These are phyloP conservation scores for Aspergillus niger DNA, from an alignment of 2,329 filamentous ascomycete genomes.

Conservation along the genomic window DNA sequence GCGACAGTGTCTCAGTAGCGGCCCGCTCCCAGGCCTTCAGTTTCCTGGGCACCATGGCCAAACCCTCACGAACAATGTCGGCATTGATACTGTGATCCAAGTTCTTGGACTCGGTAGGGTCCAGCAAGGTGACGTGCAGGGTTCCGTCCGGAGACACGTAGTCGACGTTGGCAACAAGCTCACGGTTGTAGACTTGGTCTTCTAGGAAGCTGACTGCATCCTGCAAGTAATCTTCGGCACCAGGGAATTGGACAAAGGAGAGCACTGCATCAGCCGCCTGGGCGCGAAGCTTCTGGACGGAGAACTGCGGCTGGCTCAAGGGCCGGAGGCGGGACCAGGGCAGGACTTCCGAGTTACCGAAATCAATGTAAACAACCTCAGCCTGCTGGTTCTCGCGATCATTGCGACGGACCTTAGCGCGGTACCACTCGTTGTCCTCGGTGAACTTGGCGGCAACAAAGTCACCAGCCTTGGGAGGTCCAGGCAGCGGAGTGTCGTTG, in stretches of 20 bases:
- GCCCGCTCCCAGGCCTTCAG: conserved; percentile 87
- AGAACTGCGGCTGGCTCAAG: conserved; percentile 78
- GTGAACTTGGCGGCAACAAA: conserved; percentile 89
- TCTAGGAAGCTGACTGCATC: conserved; percentile 77
- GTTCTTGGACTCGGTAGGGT: conserved; percentile 65
- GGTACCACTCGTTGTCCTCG: conserved; percentile 90
- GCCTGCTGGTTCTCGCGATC: conserved; percentile 86
- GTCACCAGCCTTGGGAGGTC: conserved; percentile 85
- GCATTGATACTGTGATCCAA: conserved; percentile 83
- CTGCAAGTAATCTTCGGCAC: conserved; percentile 74
- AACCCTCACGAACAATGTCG: conserved; percentile 77
- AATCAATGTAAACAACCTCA: conserved; percentile 93
- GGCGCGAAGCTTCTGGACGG: conserved; percentile 74
- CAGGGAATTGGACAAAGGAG: conserved; percentile 86
- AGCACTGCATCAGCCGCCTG: conserved; percentile 87
- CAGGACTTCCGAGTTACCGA: conserved; percentile 88
- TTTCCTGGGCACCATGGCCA: conserved; percentile 90
- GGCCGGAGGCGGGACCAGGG: conserved; percentile 82
- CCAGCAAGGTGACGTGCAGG: conserved; percentile 84
- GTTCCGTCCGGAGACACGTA: conserved; percentile 78
- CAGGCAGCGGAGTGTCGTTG: conserved; percentile 72
- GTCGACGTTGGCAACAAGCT: conserved; percentile 89
- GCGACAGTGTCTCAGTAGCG: conserved; percentile 70
- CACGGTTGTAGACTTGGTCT: conserved; percentile 71
- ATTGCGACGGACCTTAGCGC: conserved; percentile 85